These are phyloP conservation scores for Cystobasidium slooffiae DNA, from an alignment of 1,284 basidiomycete genomes.

Conservation along the genomic window DNA sequence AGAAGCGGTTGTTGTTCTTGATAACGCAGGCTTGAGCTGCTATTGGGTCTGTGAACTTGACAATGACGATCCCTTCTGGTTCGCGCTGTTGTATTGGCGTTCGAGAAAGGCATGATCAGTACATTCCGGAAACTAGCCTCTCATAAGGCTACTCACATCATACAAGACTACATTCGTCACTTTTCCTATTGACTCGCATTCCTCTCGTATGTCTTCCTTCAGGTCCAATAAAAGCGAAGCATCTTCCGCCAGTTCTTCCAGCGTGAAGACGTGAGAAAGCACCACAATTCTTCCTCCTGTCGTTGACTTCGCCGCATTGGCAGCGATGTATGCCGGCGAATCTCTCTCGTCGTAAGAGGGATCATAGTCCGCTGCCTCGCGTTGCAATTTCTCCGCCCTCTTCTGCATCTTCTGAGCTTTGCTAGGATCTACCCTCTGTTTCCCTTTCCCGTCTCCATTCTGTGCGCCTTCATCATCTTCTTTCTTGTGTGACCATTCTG, in stretches of 20 bases:
- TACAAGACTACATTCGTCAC: slow-evolving; percentile 97
- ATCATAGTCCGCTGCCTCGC: slow-evolving; percentile 83
- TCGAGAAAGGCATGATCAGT: slow-evolving; percentile 12
- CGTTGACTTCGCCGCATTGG: slow-evolving; percentile 62
- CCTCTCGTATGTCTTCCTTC: slow-evolving; percentile 94
- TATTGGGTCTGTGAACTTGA: slow-evolving; percentile 87
- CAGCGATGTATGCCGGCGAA: slow-evolving; percentile 47
- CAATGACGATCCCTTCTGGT: slow-evolving; percentile 90
- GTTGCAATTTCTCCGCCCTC: slow-evolving; percentile 85
- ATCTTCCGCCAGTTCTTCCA: slow-evolving; percentile 84
- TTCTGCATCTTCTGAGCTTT: slow-evolving; percentile 73
- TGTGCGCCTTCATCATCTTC: slow-evolving; percentile 62
- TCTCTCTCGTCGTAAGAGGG: slow-evolving; percentile 62
- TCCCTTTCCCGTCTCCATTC: slow-evolving; percentile 48
- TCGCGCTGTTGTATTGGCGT: slow-evolving; percentile 69
- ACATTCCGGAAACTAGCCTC: not conserved
- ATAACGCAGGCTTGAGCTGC: slow-evolving; percentile 87
- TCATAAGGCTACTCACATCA: slow-evolving; percentile 69
- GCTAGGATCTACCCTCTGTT: slow-evolving; percentile 63
- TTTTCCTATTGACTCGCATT: slow-evolving; percentile 86
- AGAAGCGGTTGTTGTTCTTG: slow-evolving; percentile 97
- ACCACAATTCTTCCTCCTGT: slow-evolving; percentile 70
- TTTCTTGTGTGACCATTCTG: slow-evolving; percentile 68
- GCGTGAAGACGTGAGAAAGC: slow-evolving; percentile 91
- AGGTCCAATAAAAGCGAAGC: slow-evolving; percentile 84